These are phyloP conservation scores for Platanthera guangdongensis DNA, from an alignment of 106 monocot genomes.

Conservation along the genomic window DNA sequence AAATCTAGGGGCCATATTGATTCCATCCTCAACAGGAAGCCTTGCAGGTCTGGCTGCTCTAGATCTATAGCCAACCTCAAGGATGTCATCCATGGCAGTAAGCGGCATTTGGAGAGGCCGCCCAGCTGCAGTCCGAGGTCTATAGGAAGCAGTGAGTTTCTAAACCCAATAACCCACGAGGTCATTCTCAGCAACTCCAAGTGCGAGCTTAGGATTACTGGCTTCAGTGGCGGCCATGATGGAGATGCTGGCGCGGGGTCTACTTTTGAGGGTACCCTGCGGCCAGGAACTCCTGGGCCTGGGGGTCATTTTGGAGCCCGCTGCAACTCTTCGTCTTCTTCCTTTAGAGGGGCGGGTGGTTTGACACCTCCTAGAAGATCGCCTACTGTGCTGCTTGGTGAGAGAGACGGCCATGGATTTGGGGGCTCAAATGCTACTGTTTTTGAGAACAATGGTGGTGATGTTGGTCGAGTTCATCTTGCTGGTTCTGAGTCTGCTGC, in stretches of 20 bases:
- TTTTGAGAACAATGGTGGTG: slow-evolving; percentile 20
- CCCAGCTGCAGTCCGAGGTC: slow-evolving; percentile 80
- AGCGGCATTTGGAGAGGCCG: slow-evolving; percentile 61
- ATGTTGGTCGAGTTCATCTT: background rate
- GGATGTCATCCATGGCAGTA: slow-evolving; percentile 84
- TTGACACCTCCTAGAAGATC: slow-evolving; percentile 46
- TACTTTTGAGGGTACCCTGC: slow-evolving; percentile 53
- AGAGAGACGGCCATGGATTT: background rate
- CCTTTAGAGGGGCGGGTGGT: slow-evolving; percentile 19
- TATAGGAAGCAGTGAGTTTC: slow-evolving; percentile 78
- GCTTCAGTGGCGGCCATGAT: slow-evolving; percentile 25
- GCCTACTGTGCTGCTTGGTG: slow-evolving; percentile 10
- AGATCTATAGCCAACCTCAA: slow-evolving; percentile 80
- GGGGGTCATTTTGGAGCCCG: slow-evolving; percentile 41
- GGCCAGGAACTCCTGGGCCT: slow-evolving; percentile 85
- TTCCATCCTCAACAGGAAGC: slow-evolving; percentile 46
- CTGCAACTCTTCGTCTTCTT: slow-evolving; percentile 29
- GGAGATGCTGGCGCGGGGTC: slow-evolving; percentile 20
- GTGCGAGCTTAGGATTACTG: slow-evolving; percentile 74
- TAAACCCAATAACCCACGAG: slow-evolving; percentile 76
- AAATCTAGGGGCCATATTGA: slow-evolving; percentile 23
- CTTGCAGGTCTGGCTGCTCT: slow-evolving; percentile 66
- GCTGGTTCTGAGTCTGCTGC: slow-evolving; percentile 4
- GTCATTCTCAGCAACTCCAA: slow-evolving; percentile 61
- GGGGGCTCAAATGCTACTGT: slow-evolving; percentile 13